Evolutionary conservation across 352 stramenopile species (phyloP).

Genomic region (Phytopythium montanum): DNA sequence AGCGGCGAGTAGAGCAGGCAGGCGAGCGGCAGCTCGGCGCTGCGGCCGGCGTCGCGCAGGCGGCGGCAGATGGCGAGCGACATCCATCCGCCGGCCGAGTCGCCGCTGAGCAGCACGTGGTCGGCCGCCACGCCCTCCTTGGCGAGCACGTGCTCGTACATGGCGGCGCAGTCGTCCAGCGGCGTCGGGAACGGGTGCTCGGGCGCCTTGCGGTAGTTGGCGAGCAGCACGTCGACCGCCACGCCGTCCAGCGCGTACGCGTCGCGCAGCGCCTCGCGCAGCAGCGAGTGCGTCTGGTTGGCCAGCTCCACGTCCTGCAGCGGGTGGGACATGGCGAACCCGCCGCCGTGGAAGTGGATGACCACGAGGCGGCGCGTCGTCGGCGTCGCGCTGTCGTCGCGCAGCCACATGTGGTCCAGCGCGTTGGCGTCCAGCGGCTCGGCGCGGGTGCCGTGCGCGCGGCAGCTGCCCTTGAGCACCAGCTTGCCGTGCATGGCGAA

Average conservation of each 20-base stretch:
- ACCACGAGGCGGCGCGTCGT: conserved; percentile 26
- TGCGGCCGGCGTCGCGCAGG: conserved; percentile 18
- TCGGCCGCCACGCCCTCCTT: conserved; percentile 17
- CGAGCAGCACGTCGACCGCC: conserved; percentile 37
- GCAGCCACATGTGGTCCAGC: conserved; percentile 39
- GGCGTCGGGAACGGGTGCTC: conserved; percentile 32
- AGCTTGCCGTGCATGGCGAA: conserved; percentile 24
- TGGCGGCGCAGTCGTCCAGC: conserved; percentile 33
- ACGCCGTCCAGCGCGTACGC: conserved; percentile 13
- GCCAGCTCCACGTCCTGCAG: conserved; percentile 25
- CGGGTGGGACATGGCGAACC: conserved; percentile 29
- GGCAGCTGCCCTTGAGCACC: conserved; percentile 18
- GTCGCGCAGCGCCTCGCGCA: conserved; percentile 18
- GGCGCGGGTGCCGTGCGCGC: conserved; percentile 15
- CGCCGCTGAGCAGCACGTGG: conserved; percentile 33
- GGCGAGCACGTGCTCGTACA: conserved; percentile 37
- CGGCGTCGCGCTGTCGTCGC: conserved; percentile 8
- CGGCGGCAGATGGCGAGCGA: conserved; percentile 27
- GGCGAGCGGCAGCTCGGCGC: conserved; percentile 12
- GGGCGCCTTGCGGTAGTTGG: conserved; percentile 54
- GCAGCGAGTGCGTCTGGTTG: conserved; percentile 18
- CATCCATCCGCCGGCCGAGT: conserved; percentile 44
- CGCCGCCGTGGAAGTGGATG: conserved; percentile 44
- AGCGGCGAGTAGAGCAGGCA: conserved; percentile 20
- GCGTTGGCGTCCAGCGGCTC: conserved; percentile 24